Conservation (phyloP, 139 green algal species). For the Chlamydomonas schloesseri region DNA sequence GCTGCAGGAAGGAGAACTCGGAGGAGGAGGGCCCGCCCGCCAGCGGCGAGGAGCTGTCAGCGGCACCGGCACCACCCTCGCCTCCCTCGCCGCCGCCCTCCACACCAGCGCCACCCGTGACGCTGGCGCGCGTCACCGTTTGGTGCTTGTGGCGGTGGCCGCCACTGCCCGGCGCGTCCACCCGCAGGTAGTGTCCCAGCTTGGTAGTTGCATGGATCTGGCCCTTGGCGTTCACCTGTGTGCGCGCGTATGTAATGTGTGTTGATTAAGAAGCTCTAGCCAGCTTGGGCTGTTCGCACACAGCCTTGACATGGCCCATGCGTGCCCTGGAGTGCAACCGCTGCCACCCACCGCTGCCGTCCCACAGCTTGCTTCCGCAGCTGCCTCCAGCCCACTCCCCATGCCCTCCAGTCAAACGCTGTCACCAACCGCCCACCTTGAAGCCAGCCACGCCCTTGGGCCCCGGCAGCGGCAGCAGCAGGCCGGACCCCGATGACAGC, state of each 20-base stretch:
- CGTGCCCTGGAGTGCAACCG: too few relatives aligned
- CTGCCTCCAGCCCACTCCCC: too few relatives aligned
- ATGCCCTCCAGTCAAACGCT: too few relatives aligned
- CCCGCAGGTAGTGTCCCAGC: not conserved
- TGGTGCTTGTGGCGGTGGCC: not conserved
- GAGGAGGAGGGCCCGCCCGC: not conserved
- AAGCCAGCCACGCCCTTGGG: conserved; percentile 35
- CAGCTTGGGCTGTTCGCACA: too few relatives aligned
- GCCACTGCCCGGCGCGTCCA: not conserved
- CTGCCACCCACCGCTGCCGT: too few relatives aligned
- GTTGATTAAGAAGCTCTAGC: too few relatives aligned
- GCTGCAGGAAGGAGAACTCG: conserved; percentile 6
- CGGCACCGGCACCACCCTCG: not conserved
- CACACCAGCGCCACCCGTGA: not conserved
- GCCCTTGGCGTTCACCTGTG: conserved; percentile 29
- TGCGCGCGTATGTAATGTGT: not conserved
- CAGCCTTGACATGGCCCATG: too few relatives aligned
- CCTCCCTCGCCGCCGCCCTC: not conserved
- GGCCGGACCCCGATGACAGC: conserved; percentile 17
- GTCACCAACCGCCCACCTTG: not conserved
- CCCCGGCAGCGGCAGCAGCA: conserved; percentile 37
- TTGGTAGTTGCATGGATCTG: not conserved
- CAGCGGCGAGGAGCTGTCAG: not conserved
- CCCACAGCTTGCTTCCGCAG: too few relatives aligned
- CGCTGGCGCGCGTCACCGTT: not conserved